Evolutionary conservation across 306 rosid genomes (phyloP).

Genomic region (Spatholobus suberectus): DNA sequence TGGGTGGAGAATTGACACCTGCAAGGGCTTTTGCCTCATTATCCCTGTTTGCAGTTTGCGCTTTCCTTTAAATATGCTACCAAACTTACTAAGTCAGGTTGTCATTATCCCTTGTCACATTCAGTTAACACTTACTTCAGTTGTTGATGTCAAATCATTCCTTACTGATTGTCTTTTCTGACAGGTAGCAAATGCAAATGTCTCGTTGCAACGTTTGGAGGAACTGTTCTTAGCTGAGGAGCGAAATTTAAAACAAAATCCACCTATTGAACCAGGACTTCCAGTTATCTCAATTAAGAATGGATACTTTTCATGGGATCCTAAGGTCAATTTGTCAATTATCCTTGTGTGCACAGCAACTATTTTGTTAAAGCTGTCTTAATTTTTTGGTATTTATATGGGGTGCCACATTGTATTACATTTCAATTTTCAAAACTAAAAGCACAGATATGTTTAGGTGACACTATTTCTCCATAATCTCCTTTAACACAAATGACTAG

Average conservation of each 20-base stretch:
- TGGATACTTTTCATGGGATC: slow-evolving; percentile 87
- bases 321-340: slow-evolving; percentile 56
- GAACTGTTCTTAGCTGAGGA: slow-evolving; percentile 77
- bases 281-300: slow-evolving; percentile 78
- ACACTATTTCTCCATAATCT: neutral
- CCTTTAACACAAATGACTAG: neutral
- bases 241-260: slow-evolving; percentile 66
- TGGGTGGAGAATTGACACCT: slow-evolving; percentile 90
- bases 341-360: neutral
- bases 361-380: slow-evolving; percentile 8
- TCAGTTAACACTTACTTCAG: neutral
- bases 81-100: slow-evolving; percentile 87
- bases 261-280: slow-evolving; percentile 66
- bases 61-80: slow-evolving; percentile 78
- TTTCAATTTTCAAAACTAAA: neutral
- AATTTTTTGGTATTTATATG: neutral
- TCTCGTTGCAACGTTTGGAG: slow-evolving; percentile 84
- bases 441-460: neutral
- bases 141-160: slow-evolving; percentile 8
- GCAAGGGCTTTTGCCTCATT: slow-evolving; percentile 91
- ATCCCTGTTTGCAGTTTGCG: slow-evolving; percentile 81
- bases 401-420: neutral
- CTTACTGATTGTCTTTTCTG: slow-evolving; percentile 33
- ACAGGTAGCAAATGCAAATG: slow-evolving; percentile 85
- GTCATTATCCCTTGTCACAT: slow-evolving; percentile 2